Evolutionary conservation across 2,329 filamentous ascomycete genomes (phyloP).

Genomic region (Colletotrichum theobromicola): DNA sequence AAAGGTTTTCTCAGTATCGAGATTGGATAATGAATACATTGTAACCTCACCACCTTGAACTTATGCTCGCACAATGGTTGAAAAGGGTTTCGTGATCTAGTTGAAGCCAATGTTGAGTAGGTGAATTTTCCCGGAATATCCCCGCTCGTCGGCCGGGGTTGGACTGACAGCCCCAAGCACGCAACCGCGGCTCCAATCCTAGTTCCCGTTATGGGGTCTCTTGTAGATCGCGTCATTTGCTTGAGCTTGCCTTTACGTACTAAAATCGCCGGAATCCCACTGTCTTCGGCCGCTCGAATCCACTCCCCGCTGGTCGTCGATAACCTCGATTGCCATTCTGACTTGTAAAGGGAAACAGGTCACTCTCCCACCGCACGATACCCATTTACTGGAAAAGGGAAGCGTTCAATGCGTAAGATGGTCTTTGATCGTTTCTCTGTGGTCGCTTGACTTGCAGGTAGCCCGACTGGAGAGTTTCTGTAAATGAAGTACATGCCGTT

Average conservation of each 20-base stretch:
- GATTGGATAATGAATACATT: background rate
- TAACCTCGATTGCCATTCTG: background rate
- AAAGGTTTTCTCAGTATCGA: background rate
- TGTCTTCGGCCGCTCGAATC: background rate
- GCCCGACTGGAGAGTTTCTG: background rate
- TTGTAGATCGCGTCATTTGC: background rate
- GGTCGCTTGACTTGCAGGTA: too few relatives aligned
- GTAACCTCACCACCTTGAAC: background rate
- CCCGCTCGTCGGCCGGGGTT: background rate
- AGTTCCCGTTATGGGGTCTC: background rate
- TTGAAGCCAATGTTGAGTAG: background rate
- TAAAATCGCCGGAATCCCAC: background rate
- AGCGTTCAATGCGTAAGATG: rapidly evolving
- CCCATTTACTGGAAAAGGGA: background rate
- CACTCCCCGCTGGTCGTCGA: background rate
- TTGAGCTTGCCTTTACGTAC: background rate
- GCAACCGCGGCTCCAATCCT: background rate
- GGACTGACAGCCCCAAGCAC: background rate
- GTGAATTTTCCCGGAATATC: background rate
- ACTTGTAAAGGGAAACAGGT: background rate
- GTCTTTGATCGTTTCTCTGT: rapidly evolving
- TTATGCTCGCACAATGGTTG: background rate
- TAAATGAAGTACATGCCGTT: background rate
- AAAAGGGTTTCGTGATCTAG: background rate
- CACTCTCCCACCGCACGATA: rapidly evolving